A percentile compares a stretch with the other conserved stretches of the same genome.
phyloP scores from a whole-genome alignment of 2,329 filamentous ascomycete species.

The Monosporascus sp. region DNA sequence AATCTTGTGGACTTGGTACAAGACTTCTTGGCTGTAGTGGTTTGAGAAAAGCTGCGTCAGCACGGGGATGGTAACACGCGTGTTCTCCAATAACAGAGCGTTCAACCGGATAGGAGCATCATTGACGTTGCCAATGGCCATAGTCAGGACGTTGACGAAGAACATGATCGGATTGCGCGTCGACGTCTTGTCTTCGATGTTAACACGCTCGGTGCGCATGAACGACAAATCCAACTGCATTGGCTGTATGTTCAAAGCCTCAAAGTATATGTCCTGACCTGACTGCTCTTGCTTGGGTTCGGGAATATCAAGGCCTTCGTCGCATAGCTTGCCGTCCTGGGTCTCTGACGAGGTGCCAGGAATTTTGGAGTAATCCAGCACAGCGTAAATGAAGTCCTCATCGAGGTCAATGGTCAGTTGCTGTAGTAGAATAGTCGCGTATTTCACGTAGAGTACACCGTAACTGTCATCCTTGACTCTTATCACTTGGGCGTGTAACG shows the following conservation, averaged over 20 bases:
- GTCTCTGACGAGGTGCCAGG: constrained; percentile 79
- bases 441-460: constrained; percentile 97
- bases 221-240: constrained; percentile 98
- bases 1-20: constrained; percentile 96
- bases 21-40: constrained; percentile 94
- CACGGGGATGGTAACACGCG: constrained; percentile 79
- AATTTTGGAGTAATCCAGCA: constrained; percentile 91
- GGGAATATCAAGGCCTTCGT: constrained; percentile 84
- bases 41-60: constrained; percentile 81
- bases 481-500: constrained; percentile 85
- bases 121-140: constrained; percentile 99
- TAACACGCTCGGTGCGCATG: constrained; percentile 92
- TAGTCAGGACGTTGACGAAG: constrained; percentile 95
- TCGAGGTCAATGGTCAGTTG: constrained; percentile 98
- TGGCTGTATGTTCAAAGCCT: constrained; percentile 91
- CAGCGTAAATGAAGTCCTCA: constrained; percentile 95
- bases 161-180: constrained; percentile 96
- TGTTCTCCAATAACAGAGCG: constrained; percentile 90
- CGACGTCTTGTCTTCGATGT: constrained; percentile 89
- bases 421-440: constrained; percentile 86
- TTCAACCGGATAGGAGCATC: constrained; percentile 94
- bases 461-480: constrained; percentile 98
- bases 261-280: constrained; percentile 96
- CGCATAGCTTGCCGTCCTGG: constrained; percentile 79
- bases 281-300: constrained; percentile 80